phyloP scores from a whole-genome alignment of 768 basidiomycete genomes.

The Russula griseocarnosa region DNA sequence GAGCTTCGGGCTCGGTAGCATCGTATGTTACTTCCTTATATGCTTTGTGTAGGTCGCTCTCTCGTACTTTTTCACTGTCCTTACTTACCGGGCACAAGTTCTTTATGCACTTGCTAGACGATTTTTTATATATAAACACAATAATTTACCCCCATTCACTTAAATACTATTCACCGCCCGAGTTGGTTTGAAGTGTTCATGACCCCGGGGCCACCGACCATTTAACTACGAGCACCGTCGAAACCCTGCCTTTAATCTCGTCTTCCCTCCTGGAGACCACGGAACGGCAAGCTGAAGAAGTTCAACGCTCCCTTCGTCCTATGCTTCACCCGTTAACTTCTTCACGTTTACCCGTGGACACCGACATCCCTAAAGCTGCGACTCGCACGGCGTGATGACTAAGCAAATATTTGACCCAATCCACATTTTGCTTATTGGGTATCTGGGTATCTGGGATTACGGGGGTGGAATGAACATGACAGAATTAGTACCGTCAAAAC shows the following conservation, averaged over 20 bases:
- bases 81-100: constrained; percentile 6
- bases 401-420: not conserved
- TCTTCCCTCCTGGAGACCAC: not conserved
- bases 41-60: not conserved
- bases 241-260: not conserved
- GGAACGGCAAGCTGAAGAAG: not conserved
- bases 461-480: constrained; percentile 3
- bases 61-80: not conserved
- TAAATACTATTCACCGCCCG: not conserved
- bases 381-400: constrained; percentile 5
- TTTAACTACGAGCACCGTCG: not conserved
- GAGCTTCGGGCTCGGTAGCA: constrained; percentile 48
- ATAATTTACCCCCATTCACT: constrained; percentile 5
- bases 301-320: not conserved
- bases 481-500: constrained; percentile 60
- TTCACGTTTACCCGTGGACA: not conserved
- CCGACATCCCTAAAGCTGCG: not conserved
- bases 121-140: constrained; percentile 6
- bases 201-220: not conserved
- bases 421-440: not conserved
- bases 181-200: not conserved
- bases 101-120: constrained; percentile 3
- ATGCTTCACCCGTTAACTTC: not conserved
- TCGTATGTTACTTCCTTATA: constrained; percentile 1
- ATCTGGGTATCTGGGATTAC: not conserved